Percentiles rank a stretch among this genome's conserved stretches.
These are phyloP conservation scores for Spathaspora sp. DNA, from an alignment of 1,139 yeast genomes.

Conservation along the genomic window DNA sequence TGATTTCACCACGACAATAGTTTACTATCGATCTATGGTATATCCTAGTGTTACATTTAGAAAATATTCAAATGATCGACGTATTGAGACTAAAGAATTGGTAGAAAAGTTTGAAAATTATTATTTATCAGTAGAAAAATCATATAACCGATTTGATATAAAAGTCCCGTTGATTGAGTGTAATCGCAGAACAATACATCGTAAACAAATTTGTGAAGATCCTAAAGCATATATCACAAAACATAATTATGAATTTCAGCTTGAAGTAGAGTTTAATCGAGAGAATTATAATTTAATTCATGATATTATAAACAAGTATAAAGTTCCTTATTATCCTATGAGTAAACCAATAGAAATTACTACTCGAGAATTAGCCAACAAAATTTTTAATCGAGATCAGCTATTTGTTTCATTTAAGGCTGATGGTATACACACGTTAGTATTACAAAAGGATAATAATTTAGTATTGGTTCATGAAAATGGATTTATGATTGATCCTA, in stretches of 20 bases:
- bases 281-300: background rate
- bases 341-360: slow-evolving; percentile 1
- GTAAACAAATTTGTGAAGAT: background rate
- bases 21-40: background rate
- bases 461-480: slow-evolving; percentile 1
- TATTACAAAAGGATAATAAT: background rate
- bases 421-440: slow-evolving; percentile 4
- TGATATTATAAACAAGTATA: background rate
- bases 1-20: background rate
- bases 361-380: background rate
- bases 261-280: slow-evolving; percentile 1
- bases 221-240: slow-evolving; percentile 3
- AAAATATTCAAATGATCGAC: background rate
- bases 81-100: background rate
- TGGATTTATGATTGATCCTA: background rate
- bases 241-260: background rate
- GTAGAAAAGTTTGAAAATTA: background rate
- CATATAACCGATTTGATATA: background rate
- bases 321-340: slow-evolving; percentile 1
- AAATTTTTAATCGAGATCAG: background rate
- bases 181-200: slow-evolving; percentile 1
- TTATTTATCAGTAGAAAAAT: slow-evolving; percentile 1
- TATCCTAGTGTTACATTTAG: slow-evolving; percentile 2
- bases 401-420: slow-evolving; percentile 2
- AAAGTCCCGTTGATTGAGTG: background rate